A percentile compares a stretch with the other conserved stretches of the same genome.
phyloP scores from a whole-genome alignment of 164 flowering plant species.

The Aristolochia fimbriata region DNA sequence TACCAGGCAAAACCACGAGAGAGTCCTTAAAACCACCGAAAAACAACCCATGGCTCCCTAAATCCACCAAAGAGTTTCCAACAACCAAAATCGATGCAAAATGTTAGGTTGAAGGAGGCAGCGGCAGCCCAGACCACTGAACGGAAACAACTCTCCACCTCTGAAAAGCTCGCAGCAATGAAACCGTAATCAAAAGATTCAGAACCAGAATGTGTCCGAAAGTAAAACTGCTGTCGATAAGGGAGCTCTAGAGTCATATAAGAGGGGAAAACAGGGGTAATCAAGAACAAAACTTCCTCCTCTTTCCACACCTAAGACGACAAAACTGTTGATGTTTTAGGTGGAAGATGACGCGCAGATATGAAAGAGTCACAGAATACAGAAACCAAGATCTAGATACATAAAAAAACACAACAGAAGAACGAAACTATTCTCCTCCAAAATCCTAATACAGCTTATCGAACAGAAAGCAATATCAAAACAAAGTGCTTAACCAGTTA shows the following conservation, averaged over 20 bases:
- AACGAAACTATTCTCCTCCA: neutral
- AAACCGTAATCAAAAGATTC: neutral
- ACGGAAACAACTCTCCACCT: neutral
- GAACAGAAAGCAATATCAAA: neutral
- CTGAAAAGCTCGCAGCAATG: neutral
- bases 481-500: neutral
- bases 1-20: slow-evolving; percentile 12
- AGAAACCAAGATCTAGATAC: slow-evolving; percentile 1
- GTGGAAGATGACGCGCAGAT: neutral
- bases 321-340: neutral
- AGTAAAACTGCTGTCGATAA: neutral
- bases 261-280: neutral
- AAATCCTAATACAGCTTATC: slow-evolving; percentile 3
- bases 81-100: too few species aligned
- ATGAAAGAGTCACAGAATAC: neutral
- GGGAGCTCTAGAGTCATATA: neutral
- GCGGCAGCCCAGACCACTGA: too few species aligned
- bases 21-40: slow-evolving; percentile 7
- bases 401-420: neutral
- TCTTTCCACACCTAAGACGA: neutral
- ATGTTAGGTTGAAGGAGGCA: too few species aligned
- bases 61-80: too few species aligned
- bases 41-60: slow-evolving; percentile 14
- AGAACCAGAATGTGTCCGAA: neutral
- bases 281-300: neutral